A percentile compares a stretch with the other conserved stretches of the same genome.
Evolutionary conservation across 148 eudicot species (phyloP).

Genomic region (Linanthus parryae): DNA sequence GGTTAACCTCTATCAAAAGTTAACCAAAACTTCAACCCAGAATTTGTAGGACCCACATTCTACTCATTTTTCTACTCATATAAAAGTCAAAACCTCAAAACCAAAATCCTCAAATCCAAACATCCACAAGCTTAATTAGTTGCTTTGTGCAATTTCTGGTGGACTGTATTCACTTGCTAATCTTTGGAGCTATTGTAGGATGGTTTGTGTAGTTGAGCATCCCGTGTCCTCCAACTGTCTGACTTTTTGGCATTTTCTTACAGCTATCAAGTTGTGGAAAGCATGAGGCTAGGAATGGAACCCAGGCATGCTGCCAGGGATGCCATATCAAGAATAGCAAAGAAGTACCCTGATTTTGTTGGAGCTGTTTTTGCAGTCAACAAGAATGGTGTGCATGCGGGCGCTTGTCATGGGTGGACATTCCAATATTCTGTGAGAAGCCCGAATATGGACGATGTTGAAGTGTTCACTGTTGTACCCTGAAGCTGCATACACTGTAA

Average conservation of each 20-base stretch:
- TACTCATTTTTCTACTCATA: too few relatives aligned
- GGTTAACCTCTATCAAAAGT: too few relatives aligned
- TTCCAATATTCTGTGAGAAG: slow-evolving; percentile 82
- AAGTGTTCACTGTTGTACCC: slow-evolving; percentile 72
- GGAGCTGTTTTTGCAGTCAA: slow-evolving; percentile 83
- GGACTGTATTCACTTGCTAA: too few relatives aligned
- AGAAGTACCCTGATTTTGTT: slow-evolving; percentile 70
- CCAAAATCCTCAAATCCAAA: too few relatives aligned
- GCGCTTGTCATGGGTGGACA: slow-evolving; percentile 99
- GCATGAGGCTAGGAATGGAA: slow-evolving; percentile 88
- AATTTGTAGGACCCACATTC: too few relatives aligned
- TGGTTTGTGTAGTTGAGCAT: too few relatives aligned
- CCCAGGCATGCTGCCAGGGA: slow-evolving; percentile 78
- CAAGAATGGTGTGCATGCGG: slow-evolving; percentile 68
- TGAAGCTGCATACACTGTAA: too few relatives aligned
- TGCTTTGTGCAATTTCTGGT: too few relatives aligned
- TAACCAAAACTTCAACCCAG: too few relatives aligned
- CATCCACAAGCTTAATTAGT: too few relatives aligned
- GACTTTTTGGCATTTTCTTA: not conserved
- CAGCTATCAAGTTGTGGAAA: slow-evolving; percentile 97
- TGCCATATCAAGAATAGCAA: slow-evolving; percentile 73
- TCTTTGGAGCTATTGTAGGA: too few relatives aligned
- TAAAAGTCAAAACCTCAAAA: too few relatives aligned
- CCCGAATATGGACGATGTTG: slow-evolving; percentile 60
- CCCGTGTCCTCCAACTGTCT: not conserved